Evolutionary conservation across 2,329 filamentous ascomycete genomes (phyloP).

Genomic region (Aspergillus brasiliensis): DNA sequence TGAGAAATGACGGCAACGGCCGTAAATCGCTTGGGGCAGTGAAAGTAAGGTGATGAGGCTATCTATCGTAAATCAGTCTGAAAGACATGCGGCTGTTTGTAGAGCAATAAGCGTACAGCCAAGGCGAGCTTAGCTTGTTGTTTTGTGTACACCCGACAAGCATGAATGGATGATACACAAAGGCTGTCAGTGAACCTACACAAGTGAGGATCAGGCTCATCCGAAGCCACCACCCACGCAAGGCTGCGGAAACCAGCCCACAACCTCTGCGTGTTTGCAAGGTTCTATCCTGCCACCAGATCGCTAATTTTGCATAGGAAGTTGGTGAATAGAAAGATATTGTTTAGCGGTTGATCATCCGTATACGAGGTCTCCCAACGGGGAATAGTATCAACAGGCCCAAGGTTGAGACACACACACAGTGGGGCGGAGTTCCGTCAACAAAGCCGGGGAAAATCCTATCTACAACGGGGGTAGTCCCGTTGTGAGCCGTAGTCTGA

Average conservation of each 20-base stretch:
- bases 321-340: background rate
- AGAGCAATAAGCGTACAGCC: background rate
- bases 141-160: background rate
- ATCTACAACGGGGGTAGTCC: background rate
- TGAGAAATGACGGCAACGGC: background rate
- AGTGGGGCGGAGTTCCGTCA: slow-evolving; percentile 3
- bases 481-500: no score
- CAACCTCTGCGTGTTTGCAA: background rate
- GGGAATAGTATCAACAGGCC: slow-evolving; percentile 9
- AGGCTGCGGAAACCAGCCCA: background rate
- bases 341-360: background rate
- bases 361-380: background rate
- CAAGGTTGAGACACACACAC: background rate
- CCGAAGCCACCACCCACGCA: background rate
- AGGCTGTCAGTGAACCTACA: background rate
- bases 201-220: background rate
- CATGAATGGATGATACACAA: background rate
- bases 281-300: background rate
- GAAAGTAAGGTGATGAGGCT: background rate
- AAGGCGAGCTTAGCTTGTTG: background rate
- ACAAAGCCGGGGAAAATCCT: background rate
- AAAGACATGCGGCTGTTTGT: background rate
- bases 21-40: background rate
- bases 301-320: background rate
- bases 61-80: background rate